Percentiles rank a stretch among this genome's conserved stretches.
Evolutionary conservation across 2,329 filamentous ascomycete genomes (phyloP).

Genomic region (Fusarium sterilihyphosum): DNA sequence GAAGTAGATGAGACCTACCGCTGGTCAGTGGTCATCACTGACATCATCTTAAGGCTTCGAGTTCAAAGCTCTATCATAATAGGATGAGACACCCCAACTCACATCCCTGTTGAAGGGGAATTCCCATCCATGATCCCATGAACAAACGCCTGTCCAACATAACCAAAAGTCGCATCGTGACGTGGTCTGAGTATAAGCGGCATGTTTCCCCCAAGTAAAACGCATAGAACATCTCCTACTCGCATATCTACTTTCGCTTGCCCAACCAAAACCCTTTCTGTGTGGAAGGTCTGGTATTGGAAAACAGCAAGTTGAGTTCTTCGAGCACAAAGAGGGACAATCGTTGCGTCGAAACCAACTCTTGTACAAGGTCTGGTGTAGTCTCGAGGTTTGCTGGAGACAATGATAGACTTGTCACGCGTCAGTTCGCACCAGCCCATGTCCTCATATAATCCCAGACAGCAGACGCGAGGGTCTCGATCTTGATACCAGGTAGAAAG

Average conservation of each 20-base stretch:
- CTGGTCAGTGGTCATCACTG: neutral
- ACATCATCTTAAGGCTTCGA: neutral
- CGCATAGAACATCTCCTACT: neutral
- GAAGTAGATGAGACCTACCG: neutral
- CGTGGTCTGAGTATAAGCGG: neutral
- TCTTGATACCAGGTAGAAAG: neutral
- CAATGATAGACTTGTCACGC: neutral
- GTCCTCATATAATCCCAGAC: neutral
- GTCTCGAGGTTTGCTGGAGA: neutral
- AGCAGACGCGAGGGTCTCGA: neutral
- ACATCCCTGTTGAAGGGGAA: neutral
- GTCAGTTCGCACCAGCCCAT: neutral
- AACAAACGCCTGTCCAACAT: neutral
- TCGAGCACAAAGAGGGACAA: neutral
- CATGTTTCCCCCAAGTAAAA: neutral
- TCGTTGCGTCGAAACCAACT: neutral
- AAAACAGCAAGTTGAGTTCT: neutral
- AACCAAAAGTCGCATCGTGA: neutral
- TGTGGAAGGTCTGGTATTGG: neutral
- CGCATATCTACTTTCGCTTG: neutral
- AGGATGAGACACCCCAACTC: neutral
- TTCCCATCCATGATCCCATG: neutral
- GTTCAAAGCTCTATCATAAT: slow-evolving; percentile 32
- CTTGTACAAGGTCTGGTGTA: neutral
- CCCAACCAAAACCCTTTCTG: neutral